Evolutionary conservation across 2,329 filamentous ascomycete species (phyloP).

Genomic region (Tolypocladium nubicola): DNA sequence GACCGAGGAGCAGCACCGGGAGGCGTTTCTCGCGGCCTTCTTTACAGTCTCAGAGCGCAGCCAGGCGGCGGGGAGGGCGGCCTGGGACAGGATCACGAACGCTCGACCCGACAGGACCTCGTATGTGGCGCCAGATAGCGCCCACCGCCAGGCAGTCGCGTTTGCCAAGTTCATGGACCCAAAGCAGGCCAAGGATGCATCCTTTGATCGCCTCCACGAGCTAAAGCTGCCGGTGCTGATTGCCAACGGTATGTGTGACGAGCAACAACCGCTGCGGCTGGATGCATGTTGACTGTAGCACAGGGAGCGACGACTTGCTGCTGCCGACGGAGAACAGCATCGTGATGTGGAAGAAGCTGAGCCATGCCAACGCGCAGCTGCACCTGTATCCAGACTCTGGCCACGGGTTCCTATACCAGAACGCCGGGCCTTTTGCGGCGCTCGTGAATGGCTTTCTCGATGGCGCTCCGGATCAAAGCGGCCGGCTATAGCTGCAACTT

Average conservation of each 20-base stretch:
- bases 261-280: not conserved
- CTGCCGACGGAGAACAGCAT: slow-evolving; percentile 26
- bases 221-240: slow-evolving; percentile 25
- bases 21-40: slow-evolving; percentile 21
- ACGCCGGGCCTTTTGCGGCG: slow-evolving; percentile 18
- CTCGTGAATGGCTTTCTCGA: slow-evolving; percentile 22
- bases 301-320: slow-evolving; percentile 23
- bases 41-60: slow-evolving; percentile 21
- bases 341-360: slow-evolving; percentile 24
- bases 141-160: slow-evolving; percentile 19
- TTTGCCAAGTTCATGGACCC: slow-evolving; percentile 25
- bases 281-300: not conserved
- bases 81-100: slow-evolving; percentile 22
- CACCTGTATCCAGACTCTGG: slow-evolving; percentile 24
- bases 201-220: slow-evolving; percentile 21
- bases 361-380: slow-evolving; percentile 16
- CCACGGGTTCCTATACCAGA: slow-evolving; percentile 24
- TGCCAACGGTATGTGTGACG: slow-evolving; percentile 22
- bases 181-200: slow-evolving; percentile 18
- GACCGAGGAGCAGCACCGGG: slow-evolving; percentile 20
- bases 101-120: slow-evolving; percentile 14
- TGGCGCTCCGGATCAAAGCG: not conserved
- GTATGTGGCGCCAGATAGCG: slow-evolving; percentile 14
- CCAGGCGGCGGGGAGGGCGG: slow-evolving; percentile 18
- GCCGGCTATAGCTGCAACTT: slow-evolving; percentile 1